Evolutionary conservation across 1,139 yeast genomes (phyloP).

Genomic region (Suhomyces yuchorum): DNA sequence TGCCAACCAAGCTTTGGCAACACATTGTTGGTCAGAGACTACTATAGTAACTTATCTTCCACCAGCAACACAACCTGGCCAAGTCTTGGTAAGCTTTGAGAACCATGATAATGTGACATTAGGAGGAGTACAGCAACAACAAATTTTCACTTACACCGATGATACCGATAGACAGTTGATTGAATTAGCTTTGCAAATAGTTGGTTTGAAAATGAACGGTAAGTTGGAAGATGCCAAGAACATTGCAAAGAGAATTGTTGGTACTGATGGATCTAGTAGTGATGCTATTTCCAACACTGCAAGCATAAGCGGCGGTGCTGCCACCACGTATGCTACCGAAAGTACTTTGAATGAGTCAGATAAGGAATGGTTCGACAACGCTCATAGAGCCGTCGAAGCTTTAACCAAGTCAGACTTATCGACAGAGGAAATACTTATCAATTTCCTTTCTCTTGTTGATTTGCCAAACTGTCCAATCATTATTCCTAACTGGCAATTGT

Average conservation of each 20-base stretch:
- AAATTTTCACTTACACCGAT: conserved; percentile 83
- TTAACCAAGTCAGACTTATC: conserved; percentile 48
- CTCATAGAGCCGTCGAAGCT: conserved; percentile 51
- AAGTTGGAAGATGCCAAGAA: conserved; percentile 89
- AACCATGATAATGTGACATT: conserved; percentile 41
- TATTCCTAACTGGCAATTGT: conserved; percentile 76
- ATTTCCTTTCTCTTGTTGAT: conserved; percentile 64
- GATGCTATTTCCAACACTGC: conserved; percentile 12
- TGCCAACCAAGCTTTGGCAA: conserved; percentile 75
- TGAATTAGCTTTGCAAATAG: conserved; percentile 90
- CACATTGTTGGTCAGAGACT: conserved; percentile 95
- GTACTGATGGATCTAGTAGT: conserved; percentile 41
- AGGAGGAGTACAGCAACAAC: conserved; percentile 45
- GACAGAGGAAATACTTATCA: conserved; percentile 61
- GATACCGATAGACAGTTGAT: conserved; percentile 91
- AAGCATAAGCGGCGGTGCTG: not conserved
- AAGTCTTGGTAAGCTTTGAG: conserved; percentile 82
- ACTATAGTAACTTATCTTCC: conserved; percentile 93
- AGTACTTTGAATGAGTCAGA: conserved; percentile 23
- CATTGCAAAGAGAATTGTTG: conserved; percentile 84
- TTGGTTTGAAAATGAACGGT: conserved; percentile 93
- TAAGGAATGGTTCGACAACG: conserved; percentile 52
- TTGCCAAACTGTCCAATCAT: conserved; percentile 62
- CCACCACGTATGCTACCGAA: conserved; percentile 6
- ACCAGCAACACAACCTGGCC: conserved; percentile 86